These are phyloP conservation scores for Senna siamea DNA, from an alignment of 306 rosid species.

Conservation along the genomic window DNA sequence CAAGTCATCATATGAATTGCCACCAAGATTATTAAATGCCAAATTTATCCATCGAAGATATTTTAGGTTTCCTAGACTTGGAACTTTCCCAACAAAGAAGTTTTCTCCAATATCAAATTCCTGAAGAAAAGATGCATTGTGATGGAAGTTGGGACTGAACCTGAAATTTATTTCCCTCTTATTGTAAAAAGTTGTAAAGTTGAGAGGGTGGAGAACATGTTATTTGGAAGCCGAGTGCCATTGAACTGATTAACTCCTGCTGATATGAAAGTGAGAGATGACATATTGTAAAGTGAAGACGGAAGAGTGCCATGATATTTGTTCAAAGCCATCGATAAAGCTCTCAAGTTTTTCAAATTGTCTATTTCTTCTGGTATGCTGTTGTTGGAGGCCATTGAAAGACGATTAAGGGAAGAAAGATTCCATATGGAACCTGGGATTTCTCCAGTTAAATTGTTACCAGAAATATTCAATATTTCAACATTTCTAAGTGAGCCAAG, in stretches of 20 bases:
- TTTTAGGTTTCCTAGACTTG: neutral
- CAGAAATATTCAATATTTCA: too few relatives aligned
- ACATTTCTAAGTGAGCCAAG: too few relatives aligned
- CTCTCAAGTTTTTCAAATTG: too few relatives aligned
- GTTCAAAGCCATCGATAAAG: too few relatives aligned
- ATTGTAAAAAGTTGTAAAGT: neutral
- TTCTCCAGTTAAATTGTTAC: too few relatives aligned
- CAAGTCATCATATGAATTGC: constrained; percentile 14
- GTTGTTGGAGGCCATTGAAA: too few relatives aligned
- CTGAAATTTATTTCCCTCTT: neutral
- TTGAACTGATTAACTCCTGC: neutral
- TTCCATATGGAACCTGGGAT: too few relatives aligned
- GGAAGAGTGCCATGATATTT: too few relatives aligned
- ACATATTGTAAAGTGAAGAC: too few relatives aligned
- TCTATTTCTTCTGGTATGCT: too few relatives aligned
- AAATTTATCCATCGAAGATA: neutral
- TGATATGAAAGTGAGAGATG: neutral
- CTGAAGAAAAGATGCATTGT: neutral
- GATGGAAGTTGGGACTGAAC: constrained; percentile 17
- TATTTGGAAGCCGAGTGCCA: constrained; percentile 20
- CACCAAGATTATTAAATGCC: constrained; percentile 23
- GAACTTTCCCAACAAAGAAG: neutral
- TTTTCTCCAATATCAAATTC: neutral
- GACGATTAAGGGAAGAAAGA: too few relatives aligned
- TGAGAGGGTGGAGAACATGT: neutral